Conservation (phyloP, 2,329 filamentous ascomycete species). For the Trichoderma breve region DNA sequence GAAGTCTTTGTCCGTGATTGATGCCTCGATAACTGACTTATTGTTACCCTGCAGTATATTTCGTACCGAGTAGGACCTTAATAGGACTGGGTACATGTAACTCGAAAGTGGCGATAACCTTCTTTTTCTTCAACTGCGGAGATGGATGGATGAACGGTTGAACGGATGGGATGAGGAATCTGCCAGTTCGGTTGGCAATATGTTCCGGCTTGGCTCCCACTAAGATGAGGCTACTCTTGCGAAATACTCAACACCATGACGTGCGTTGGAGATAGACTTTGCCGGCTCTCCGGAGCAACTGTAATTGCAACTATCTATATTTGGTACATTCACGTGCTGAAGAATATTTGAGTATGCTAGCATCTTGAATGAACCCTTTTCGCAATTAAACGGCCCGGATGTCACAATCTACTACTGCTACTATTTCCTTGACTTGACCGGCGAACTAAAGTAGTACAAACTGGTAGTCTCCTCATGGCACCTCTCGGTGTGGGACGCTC, state of each 20-base stretch:
- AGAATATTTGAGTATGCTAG: not conserved
- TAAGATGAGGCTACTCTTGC: not conserved
- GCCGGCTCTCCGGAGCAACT: not conserved
- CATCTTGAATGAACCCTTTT: not conserved
- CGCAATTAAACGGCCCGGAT: not conserved
- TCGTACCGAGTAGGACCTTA: not conserved
- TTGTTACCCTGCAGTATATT: not conserved
- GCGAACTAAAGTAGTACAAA: not conserved
- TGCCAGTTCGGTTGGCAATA: not conserved
- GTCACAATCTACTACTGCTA: not conserved
- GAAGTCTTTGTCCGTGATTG: not conserved
- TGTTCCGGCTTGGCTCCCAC: not conserved
- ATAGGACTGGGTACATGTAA: not conserved
- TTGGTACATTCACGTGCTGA: not conserved
- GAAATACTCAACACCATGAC: not conserved
- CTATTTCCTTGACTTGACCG: not conserved
- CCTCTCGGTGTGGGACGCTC: not conserved
- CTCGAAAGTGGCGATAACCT: not conserved
- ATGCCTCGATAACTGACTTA: no score
- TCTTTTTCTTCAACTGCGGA: not conserved
- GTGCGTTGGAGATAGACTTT: not conserved
- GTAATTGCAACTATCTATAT: not conserved
- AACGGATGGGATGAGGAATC: not conserved
- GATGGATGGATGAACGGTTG: not conserved
- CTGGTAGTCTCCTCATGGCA: not conserved